These are phyloP conservation scores for Fusarium aywerte DNA, from an alignment of 2,329 filamentous ascomycete genomes.

Conservation along the genomic window DNA sequence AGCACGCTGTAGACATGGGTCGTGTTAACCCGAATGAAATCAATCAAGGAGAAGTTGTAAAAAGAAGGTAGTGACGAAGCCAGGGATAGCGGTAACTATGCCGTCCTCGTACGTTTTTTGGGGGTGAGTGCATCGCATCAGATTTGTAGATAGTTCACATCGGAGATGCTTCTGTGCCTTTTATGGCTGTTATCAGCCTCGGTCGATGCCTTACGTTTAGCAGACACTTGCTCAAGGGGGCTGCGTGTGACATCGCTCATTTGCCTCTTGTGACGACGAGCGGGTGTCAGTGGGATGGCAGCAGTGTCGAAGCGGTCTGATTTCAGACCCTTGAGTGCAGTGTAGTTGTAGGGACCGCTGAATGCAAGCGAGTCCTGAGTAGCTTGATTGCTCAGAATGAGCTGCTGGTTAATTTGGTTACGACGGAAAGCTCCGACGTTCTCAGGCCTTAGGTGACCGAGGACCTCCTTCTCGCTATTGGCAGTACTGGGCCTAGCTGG, in stretches of 20 bases:
- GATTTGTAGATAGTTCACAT: slow-evolving; percentile 61
- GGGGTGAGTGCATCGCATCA: slow-evolving; percentile 46
- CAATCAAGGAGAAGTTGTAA: slow-evolving; percentile 34
- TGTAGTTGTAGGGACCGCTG: slow-evolving; percentile 68
- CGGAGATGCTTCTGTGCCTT: slow-evolving; percentile 68
- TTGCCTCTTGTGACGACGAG: slow-evolving; percentile 66
- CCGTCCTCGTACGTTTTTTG: slow-evolving; percentile 60
- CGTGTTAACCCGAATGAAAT: slow-evolving; percentile 29
- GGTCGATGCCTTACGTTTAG: slow-evolving; percentile 66
- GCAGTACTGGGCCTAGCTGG: slow-evolving; percentile 62
- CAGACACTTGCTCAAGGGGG: slow-evolving; percentile 59
- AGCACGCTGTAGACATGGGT: slow-evolving; percentile 40
- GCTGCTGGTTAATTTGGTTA: slow-evolving; percentile 71
- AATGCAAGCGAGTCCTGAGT: slow-evolving; percentile 72
- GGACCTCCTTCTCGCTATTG: slow-evolving; percentile 58
- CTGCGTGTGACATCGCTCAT: slow-evolving; percentile 59
- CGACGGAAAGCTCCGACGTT: slow-evolving; percentile 83
- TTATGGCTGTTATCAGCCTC: slow-evolving; percentile 61
- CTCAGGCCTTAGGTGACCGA: slow-evolving; percentile 71
- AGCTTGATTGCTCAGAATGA: slow-evolving; percentile 69
- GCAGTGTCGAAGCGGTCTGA: slow-evolving; percentile 73
- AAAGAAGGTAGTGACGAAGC: slow-evolving; percentile 50
- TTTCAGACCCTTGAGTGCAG: slow-evolving; percentile 71
- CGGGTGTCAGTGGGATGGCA: slow-evolving; percentile 74
- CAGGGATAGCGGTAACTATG: slow-evolving; percentile 57